Conservation (phyloP, 2,329 filamentous ascomycete species). For the Falciphora oryzae region DNA sequence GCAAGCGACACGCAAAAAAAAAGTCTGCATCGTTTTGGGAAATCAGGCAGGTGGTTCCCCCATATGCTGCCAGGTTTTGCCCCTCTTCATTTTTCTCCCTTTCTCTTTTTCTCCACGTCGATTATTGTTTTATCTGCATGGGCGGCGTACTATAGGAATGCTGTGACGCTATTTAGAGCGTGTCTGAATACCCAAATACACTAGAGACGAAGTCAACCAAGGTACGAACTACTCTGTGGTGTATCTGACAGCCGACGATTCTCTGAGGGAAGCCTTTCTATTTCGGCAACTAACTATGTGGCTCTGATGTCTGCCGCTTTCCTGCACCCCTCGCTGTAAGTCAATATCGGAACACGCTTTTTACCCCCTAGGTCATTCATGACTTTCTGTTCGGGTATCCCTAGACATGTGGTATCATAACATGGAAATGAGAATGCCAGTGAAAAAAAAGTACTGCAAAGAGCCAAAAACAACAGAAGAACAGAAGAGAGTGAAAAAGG, state of each 20-base stretch:
- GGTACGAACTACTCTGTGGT: background rate
- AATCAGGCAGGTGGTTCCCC: background rate
- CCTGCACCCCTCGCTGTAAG: too few species aligned
- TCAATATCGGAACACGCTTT: too few species aligned
- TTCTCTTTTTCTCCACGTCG: background rate
- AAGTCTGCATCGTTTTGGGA: background rate
- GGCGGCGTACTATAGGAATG: conserved; percentile 8
- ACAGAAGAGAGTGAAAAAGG: background rate
- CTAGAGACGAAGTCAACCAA: background rate
- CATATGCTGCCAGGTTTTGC: background rate
- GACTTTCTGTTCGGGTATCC: background rate
- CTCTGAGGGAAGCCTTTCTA: too few species aligned
- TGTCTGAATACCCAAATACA: conserved; percentile 2
- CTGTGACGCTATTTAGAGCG: background rate
- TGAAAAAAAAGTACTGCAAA: background rate
- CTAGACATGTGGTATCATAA: background rate
- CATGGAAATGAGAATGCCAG: background rate
- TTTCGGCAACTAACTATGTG: too few species aligned
- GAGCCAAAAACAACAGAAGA: background rate
- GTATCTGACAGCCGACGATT: too few species aligned
- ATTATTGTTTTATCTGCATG: conserved; percentile 9
- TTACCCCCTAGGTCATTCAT: too few species aligned
- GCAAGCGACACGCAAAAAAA: background rate
- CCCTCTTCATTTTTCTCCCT: conserved; percentile 2
- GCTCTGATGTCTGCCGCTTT: too few species aligned